These are phyloP conservation scores for Microbotryum lychnidis-dioicae DNA, from an alignment of 1,284 basidiomycete species.

Conservation along the genomic window DNA sequence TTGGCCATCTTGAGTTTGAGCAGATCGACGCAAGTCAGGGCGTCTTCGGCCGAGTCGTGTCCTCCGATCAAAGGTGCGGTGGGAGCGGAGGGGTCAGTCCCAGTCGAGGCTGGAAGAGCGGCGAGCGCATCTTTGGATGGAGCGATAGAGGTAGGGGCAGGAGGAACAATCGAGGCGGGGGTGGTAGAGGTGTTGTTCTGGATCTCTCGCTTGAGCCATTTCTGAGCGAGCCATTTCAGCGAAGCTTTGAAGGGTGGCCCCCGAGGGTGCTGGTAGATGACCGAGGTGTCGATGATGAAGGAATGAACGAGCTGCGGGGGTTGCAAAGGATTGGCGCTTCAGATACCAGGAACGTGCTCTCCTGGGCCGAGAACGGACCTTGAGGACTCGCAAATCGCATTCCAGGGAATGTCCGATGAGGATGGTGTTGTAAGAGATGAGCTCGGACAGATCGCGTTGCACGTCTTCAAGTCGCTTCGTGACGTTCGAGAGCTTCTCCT, in stretches of 20 bases:
- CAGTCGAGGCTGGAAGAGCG: too few species aligned
- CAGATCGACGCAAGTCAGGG: constrained; percentile 72
- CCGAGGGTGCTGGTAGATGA: constrained; percentile 79
- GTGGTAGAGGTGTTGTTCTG: constrained; percentile 44
- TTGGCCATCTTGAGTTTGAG: constrained; percentile 67
- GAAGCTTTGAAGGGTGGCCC: constrained; percentile 83
- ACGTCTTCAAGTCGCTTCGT: constrained; percentile 68
- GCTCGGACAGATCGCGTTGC: constrained; percentile 55
- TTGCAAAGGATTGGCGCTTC: background rate
- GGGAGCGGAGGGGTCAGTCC: too few species aligned
- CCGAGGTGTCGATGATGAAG: constrained; percentile 76
- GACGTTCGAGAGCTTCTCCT: constrained; percentile 55
- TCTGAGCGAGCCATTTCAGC: constrained; percentile 82
- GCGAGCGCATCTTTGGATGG: too few species aligned
- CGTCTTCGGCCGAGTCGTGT: constrained; percentile 87
- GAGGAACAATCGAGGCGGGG: constrained; percentile 21
- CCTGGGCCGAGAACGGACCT: constrained; percentile 50
- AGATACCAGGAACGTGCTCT: background rate
- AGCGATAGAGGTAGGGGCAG: too few species aligned
- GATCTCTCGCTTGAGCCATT: constrained; percentile 78
- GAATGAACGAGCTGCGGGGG: constrained; percentile 46
- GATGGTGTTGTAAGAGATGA: constrained; percentile 55
- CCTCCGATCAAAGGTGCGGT: constrained; percentile 43
- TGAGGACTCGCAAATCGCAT: constrained; percentile 75
- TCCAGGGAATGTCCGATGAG: constrained; percentile 90